Conservation (phyloP, 2,329 filamentous ascomycete genomes). For the Pseudocercospora pini-densiflorae region DNA sequence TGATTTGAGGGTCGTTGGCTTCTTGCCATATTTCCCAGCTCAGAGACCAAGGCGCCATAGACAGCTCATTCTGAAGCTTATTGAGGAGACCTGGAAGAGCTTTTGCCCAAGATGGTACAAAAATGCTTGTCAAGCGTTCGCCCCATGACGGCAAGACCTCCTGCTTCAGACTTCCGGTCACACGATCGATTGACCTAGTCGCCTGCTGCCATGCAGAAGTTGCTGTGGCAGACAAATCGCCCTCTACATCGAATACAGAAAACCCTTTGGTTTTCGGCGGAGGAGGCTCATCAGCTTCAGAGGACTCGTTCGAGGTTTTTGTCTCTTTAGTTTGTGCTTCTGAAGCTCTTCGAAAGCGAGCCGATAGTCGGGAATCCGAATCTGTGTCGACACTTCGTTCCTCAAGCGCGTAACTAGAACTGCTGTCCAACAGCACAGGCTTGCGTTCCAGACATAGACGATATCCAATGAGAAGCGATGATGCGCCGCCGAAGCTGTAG, state of each 20-base stretch:
- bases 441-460: slow-evolving; percentile 21
- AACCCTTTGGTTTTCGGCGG: slow-evolving; percentile 34
- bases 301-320: neutral
- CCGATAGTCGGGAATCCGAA: neutral
- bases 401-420: slow-evolving; percentile 3
- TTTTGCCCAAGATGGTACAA: slow-evolving; percentile 83
- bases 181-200: neutral
- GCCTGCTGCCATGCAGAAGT: slow-evolving; percentile 35
- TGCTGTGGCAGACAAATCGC: slow-evolving; percentile 16
- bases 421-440: slow-evolving; percentile 27
- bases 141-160: slow-evolving; percentile 5
- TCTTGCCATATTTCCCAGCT: slow-evolving; percentile 94
- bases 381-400: neutral
- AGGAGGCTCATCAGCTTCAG: slow-evolving; percentile 22
- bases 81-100: slow-evolving; percentile 74
- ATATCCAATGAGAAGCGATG: slow-evolving; percentile 23
- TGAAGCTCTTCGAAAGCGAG: slow-evolving; percentile 12
- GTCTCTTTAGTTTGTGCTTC: slow-evolving; percentile 6
- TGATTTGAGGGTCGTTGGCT: slow-evolving; percentile 78
- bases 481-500: slow-evolving; percentile 22
- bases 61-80: slow-evolving; percentile 86
- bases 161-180: slow-evolving; percentile 29
- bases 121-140: slow-evolving; percentile 42
- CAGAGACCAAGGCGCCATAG: slow-evolving; percentile 83
- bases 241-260: slow-evolving; percentile 22